Percentiles rank a stretch among this genome's conserved stretches.
Evolutionary conservation across 257 asterid species (phyloP).

Genomic region (Solanum chilense): DNA sequence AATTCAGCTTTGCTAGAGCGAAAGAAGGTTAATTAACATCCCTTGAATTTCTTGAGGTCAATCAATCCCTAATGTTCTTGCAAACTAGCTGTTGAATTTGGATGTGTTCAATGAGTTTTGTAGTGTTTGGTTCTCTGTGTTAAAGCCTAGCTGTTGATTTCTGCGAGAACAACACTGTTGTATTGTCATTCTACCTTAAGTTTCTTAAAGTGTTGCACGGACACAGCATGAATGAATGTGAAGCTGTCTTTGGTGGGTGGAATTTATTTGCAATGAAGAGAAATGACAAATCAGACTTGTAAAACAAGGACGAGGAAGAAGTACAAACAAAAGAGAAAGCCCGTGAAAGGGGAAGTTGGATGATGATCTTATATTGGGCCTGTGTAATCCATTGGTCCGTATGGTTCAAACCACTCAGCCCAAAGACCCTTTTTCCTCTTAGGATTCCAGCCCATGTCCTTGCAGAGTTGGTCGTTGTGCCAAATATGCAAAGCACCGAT

Average conservation of each 20-base stretch:
- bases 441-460: constrained; percentile 47
- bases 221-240: background rate
- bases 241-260: background rate
- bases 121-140: background rate
- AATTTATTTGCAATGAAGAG: background rate
- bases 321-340: background rate
- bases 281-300: background rate
- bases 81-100: background rate
- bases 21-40: background rate
- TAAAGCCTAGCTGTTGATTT: background rate
- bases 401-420: constrained; percentile 38
- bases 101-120: background rate
- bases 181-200: background rate
- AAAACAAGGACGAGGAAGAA: background rate
- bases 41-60: background rate
- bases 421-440: constrained; percentile 29
- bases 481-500: constrained; percentile 31
- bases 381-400: constrained; percentile 34
- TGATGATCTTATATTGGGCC: background rate
- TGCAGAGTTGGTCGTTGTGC: constrained; percentile 42
- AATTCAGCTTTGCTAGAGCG: background rate
- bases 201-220: background rate
- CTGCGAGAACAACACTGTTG: background rate
- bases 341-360: background rate
- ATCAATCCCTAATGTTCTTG: background rate